Base-by-base conservation (phyloP, 78 protist species). In the Dictyostelium discoideum region DNA sequence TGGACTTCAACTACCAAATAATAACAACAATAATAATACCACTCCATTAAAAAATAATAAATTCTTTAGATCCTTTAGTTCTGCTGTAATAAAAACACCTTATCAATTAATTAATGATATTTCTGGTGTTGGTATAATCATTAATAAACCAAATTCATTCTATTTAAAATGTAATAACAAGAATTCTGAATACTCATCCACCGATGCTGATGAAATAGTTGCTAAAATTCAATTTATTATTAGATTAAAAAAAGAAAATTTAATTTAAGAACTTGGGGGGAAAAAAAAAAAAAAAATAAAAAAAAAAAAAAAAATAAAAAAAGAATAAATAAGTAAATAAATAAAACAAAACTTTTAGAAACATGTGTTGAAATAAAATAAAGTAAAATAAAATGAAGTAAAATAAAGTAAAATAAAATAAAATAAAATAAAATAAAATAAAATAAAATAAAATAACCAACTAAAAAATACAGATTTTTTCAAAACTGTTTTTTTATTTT, bases 131-230 rank as follows among this genome's bases (percentile, higher is more conserved):
- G 82, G 88, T 48, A 46, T 32, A 1, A 82, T 82, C 20, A 82
- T 40, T 50, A 80, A 67, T 40, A 90, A 82, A 82, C 95, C 95
- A 46, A 44, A 60, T 18, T 37, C 84, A 29, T 90, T 90, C 67
- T 90, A 54, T 39, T 69, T 90, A 16, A 90, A 72, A 54, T 82
- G 88, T 73, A 72, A 90, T 72, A 86, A 86, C 3, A 90, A 90
- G 57, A n/a, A 11, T 24, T 72, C 87, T 5, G 95, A 90, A 72
- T 90, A 83, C 32, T 90, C 18, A 4, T 80, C 95, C 20, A n/a
- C 29, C 4, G 95, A 90, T 39, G 42, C 95, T 44, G 94, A 90
- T 40, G 95, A 90, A 50, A 90, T 90, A 32, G 88, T 90, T 22
- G 95, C 95, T 3, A 90, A 90, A 73, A 67, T 90, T 18, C 67